Base-by-base conservation (phyloP, 2,329 filamentous ascomycete genomes). In the Escovopsis sp. region DNA sequence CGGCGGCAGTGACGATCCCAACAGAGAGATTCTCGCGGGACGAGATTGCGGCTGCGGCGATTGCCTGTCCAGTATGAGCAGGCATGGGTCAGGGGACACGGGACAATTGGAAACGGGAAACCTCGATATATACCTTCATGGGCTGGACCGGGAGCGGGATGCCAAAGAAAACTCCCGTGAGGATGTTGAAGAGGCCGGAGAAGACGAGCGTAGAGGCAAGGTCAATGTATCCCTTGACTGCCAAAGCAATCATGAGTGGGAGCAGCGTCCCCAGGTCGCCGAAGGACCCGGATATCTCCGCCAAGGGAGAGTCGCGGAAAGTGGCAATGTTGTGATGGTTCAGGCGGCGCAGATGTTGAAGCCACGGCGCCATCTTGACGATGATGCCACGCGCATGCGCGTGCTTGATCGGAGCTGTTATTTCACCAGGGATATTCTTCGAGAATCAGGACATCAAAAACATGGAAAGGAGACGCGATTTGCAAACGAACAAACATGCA, bases 81-180 rank as follows among this genome's bases (percentile, higher is more conserved):
- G 18, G 12, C 36, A 35, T 23, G 26, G 12, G 12, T 28, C 9
- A 26, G 36, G 43, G 39, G 36, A 15, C 28, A 33, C 18, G 26
- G 6, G 38, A 26, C 12, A 19, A 23, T 23, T 36, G 9, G 38
- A 15, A 15, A 23, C 23, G 23, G 15, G 15, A 15, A 15, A 15
- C 15, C 15, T 15, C 15, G 15, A 15, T 15, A 19, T 26, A 35
- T 45, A 73, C 73, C 65, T 80, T 80, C 76, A 80, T 80, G n/a
- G 88, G 88, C 64, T 95, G 88, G 0, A 95, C 87, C 0, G 88
- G 88, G 4, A 95, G 64, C 2, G 89, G 89, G 35, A 96, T 82
- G 6, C 89, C 89, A 54, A 95, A 96, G 30, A 80, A 62, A 2
- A 80, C 56, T 15, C 89, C 91, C 0, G 88, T 94, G 11, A 83